Evolutionary conservation across 257 asterid species (phyloP).

Genomic region (Nicotiana benthamiana): DNA sequence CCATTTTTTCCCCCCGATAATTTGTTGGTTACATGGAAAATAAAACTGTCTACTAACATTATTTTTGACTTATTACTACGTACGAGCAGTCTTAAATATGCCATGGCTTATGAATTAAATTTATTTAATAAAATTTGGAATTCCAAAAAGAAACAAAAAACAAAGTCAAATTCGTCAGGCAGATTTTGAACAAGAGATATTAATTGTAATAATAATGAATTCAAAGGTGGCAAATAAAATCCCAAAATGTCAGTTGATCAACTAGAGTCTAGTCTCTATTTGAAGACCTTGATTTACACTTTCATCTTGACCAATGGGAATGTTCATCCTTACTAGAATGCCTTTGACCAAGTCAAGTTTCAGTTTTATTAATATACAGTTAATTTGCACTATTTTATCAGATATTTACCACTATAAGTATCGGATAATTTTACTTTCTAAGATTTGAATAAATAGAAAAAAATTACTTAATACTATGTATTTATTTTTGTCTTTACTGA

Average conservation of each 20-base stretch:
- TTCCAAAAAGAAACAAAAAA: neutral
- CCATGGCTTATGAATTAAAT: neutral
- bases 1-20: no score
- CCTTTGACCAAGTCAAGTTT: constrained; percentile 2
- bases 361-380: neutral
- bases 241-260: constrained; percentile 6
- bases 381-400: no score
- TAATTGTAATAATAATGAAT: neutral
- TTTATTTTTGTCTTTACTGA: no score
- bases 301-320: neutral
- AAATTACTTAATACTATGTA: no score
- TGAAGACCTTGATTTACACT: neutral
- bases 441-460: no score
- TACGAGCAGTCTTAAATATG: no score
- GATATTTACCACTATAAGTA: no score
- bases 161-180: neutral
- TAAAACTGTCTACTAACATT: neutral
- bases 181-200: neutral
- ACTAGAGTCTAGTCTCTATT: neutral
- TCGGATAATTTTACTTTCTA: no score
- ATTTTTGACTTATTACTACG: neutral
- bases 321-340: neutral
- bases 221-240: neutral
- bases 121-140: neutral
- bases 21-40: no score